Base-by-base conservation (phyloP, 371 early-diverging fungal species). In the Zychaea mexicana region DNA sequence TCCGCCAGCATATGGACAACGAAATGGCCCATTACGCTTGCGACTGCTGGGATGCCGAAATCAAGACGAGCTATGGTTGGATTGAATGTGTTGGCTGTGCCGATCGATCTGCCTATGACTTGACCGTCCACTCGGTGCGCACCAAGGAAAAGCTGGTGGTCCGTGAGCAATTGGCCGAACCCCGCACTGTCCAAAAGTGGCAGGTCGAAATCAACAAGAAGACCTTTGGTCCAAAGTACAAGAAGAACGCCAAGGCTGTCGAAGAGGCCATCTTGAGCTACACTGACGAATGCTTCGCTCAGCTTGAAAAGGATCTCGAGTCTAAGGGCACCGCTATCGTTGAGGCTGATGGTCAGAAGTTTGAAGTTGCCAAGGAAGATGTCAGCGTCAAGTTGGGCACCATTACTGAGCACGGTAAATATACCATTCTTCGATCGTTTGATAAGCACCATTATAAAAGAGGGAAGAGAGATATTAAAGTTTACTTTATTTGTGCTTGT, bases 1-100 rank as follows among this genome's bases (percentile, higher is more conserved):
- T 99, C 91, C 92, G 99, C 76, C 99, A 99, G 82, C 99, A 99
- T 79, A 93, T 99, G 92, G 83, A 87, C 52, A 99, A 99, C 82
- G 99, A 99, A 85, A 99, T 99, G 99, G 99, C 99, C 31, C 99
- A 99, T 85, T 99, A 99, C 76, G 99, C 99, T 17, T 91, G 92
- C 77, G 99, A 98, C 83, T 99, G 99, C 85, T 98, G 98, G 98
- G 98, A 98, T 78, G 98, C 98, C 57, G 98, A 98, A 81, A 97
- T 98, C 72, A 78, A 92, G 66, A 92, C 88, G 67, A 90, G 90
- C 70, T 93, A 92, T 65, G 99, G 99, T 60, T 99, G 99, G 99
- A 94, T 99, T 76, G 99, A 99, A 81, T 99, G 99, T 78, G 99
- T 99, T 62, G 99, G 99, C 56, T 99, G 99, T 81, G 99, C 99